Base-by-base conservation (phyloP, 495 filamentous ascomycete species). In the Tuber aestivum region DNA sequence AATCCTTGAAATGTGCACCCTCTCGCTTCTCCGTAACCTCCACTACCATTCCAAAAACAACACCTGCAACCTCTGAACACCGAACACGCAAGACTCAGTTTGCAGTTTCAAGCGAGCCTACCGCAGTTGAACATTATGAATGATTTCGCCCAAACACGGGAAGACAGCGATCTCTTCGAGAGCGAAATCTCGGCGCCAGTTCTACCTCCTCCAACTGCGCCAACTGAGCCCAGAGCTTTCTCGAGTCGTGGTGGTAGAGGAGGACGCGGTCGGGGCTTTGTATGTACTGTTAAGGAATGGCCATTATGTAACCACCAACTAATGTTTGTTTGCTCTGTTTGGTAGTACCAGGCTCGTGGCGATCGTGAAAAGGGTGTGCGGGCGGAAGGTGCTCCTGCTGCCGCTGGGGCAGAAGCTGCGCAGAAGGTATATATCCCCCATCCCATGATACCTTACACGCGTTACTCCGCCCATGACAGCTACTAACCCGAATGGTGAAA, bases 71-170 rank as follows among this genome's bases (percentile, higher is more conserved):
- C 27, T 35, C 27, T 16, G 5, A 44, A 44, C 70, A 40, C 41
- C 18, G 5, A 14, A 8, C 32, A 42, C 23, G 14, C 32, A 35
- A 27, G 56, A 65, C 56, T 5, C 27, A 65, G 20, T 12, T 65
- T 65, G 18, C 38, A 5, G 44, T 44, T 71, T 20, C 70, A 6
- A 41, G 41, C 70, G 4, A 65, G 12, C 56, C 18, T 35, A 27
- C 27, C 56, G 14, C 14, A 65, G 27, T 27, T 7, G 35, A 73
- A 50, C 40, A 77, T 61, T 61, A 80, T 80, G 78, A 74, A 76
- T 44, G 75, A 82, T 75, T 82, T 82, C 48, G 81, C 81, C 27
- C 81, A 82, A 45, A 82, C 81, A 20, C 80, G 81, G 27, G 77
- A 76, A 70, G 80, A 78, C 44, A 75, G 82, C 70, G 80, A 80